Evolutionary conservation across 2,329 filamentous ascomycete species (phyloP).

Genomic region (Ceratocystiopsis minuta): DNA sequence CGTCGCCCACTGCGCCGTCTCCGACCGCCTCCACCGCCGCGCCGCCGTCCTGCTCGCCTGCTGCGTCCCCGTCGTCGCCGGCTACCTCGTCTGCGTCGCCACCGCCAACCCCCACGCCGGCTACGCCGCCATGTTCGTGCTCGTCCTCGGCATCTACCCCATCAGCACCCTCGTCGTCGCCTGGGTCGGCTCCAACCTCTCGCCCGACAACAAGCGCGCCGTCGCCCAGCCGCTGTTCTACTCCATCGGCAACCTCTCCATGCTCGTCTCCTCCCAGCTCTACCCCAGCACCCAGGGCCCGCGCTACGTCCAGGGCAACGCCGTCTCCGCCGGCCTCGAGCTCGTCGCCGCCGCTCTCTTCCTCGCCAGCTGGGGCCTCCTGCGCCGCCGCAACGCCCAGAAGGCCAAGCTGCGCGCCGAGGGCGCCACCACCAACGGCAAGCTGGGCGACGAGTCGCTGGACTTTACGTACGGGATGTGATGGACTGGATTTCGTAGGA

Average conservation of each 20-base stretch:
- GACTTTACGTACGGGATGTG: not conserved
- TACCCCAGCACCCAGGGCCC: slow-evolving; percentile 5
- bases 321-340: slow-evolving; percentile 3
- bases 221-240: slow-evolving; percentile 4
- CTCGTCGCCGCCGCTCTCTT: slow-evolving; percentile 1
- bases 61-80: slow-evolving; percentile 1
- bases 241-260: slow-evolving; percentile 4
- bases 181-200: slow-evolving; percentile 4
- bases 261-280: slow-evolving; percentile 4
- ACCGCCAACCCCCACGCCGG: slow-evolving; percentile 3
- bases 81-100: slow-evolving; percentile 5
- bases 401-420: slow-evolving; percentile 4
- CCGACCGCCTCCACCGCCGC: slow-evolving; percentile 3
- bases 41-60: slow-evolving; percentile 1
- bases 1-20: slow-evolving; percentile 2
- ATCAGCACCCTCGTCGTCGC: slow-evolving; percentile 3
- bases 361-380: not conserved
- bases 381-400: slow-evolving; percentile 1
- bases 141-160: slow-evolving; percentile 3
- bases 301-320: slow-evolving; percentile 5
- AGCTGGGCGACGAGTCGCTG: slow-evolving; percentile 1
- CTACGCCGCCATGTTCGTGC: slow-evolving; percentile 5
- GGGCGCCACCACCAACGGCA: slow-evolving; percentile 3
- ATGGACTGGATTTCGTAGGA: too few relatives aligned
- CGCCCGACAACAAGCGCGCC: slow-evolving; percentile 4